phyloP scores from a whole-genome alignment of 257 asterid genomes.

The Solanum chilense region DNA sequence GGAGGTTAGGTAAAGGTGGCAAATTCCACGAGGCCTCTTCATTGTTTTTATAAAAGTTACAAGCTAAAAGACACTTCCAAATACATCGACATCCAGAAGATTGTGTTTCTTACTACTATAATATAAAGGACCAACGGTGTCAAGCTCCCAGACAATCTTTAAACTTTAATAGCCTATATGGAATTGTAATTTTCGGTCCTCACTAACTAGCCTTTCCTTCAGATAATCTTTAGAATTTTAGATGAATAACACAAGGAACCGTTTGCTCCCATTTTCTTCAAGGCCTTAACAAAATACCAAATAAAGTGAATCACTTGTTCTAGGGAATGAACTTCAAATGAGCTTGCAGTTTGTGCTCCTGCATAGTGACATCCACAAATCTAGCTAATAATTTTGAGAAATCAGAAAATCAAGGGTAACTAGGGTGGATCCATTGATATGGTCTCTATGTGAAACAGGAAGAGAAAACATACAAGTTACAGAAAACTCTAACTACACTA shows the following conservation, averaged over 20 bases:
- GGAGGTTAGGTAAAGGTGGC: neutral
- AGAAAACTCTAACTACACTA: neutral
- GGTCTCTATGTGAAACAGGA: neutral
- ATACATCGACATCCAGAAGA: neutral
- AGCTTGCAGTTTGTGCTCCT: neutral
- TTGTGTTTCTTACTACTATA: neutral
- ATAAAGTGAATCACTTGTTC: neutral
- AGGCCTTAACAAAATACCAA: neutral
- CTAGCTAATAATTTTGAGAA: neutral
- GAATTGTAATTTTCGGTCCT: neutral
- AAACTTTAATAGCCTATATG: neutral
- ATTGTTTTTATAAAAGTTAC: neutral
- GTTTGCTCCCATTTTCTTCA: neutral
- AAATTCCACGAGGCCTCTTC: neutral
- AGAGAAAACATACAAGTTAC: neutral
- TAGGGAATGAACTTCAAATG: neutral
- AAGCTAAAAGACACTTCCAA: neutral
- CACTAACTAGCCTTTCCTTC: neutral
- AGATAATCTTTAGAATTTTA: neutral
- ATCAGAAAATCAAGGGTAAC: neutral
- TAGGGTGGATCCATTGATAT: neutral
- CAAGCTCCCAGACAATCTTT: neutral
- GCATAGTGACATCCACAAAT: neutral
- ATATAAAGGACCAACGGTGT: neutral
- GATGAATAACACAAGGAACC: neutral